A percentile compares a stretch with the other conserved stretches of the same genome.
Conservation (phyloP, 768 basidiomycete genomes). For the Hygrophoropsis aurantiaca region DNA sequence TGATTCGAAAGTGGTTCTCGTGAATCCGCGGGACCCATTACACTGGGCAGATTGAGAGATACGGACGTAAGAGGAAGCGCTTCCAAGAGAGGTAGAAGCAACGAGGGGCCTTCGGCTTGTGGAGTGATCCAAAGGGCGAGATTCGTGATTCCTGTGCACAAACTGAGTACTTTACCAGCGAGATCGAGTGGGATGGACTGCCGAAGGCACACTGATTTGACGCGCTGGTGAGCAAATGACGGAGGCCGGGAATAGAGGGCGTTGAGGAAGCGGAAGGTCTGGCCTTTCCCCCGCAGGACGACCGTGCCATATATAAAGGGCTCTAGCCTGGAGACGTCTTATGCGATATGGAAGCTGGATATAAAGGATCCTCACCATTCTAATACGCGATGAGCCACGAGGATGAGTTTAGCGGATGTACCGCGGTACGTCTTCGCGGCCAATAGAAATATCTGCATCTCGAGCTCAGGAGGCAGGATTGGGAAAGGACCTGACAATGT, state of each 20-base stretch:
- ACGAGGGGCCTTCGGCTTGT: background rate
- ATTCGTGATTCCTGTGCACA: constrained; percentile 9
- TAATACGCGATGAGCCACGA: constrained; percentile 15
- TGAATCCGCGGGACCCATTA: background rate
- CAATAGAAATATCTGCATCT: constrained; percentile 16
- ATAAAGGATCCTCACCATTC: constrained; percentile 11
- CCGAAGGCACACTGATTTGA: constrained; percentile 17
- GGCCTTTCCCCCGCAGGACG: constrained; percentile 8
- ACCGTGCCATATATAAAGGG: constrained; percentile 17
- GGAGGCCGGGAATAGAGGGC: constrained; percentile 7
- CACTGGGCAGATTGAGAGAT: constrained; percentile 12
- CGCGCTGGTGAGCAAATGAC: constrained; percentile 6
- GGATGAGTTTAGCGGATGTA: constrained; percentile 11
- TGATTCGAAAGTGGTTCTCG: background rate
- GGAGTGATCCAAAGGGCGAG: constrained; percentile 18
- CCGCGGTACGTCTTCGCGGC: constrained; percentile 10
- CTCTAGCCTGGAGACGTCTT: constrained; percentile 14
- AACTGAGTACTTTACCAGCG: constrained; percentile 4
- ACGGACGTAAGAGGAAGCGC: constrained; percentile 13
- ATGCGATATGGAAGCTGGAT: background rate
- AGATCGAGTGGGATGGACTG: constrained; percentile 10
- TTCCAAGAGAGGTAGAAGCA: constrained; percentile 2
- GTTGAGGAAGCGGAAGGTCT: constrained; percentile 10
- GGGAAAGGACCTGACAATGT: constrained; percentile 1
- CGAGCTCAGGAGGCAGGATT: constrained; percentile 16